These are phyloP conservation scores for Teratosphaeria viscida DNA, from an alignment of 2,329 filamentous ascomycete species.

Conservation along the genomic window DNA sequence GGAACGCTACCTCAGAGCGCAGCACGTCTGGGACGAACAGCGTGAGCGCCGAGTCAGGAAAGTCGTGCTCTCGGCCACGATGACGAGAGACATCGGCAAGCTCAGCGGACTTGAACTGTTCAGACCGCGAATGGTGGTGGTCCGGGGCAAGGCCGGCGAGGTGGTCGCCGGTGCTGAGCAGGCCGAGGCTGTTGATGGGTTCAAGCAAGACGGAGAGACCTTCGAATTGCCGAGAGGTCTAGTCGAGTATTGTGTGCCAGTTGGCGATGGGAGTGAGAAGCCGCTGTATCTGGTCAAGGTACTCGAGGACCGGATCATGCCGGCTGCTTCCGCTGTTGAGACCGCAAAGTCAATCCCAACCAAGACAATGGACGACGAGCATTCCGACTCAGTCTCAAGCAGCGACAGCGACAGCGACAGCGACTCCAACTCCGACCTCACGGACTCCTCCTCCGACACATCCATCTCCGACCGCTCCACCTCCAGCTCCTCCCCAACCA, in stretches of 20 bases:
- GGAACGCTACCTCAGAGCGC: slow-evolving; percentile 14
- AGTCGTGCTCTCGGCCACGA: slow-evolving; percentile 80
- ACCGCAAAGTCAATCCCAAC: neutral
- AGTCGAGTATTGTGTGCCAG: slow-evolving; percentile 38
- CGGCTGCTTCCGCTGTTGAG: neutral
- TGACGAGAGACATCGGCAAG: slow-evolving; percentile 77
- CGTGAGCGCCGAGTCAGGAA: slow-evolving; percentile 52
- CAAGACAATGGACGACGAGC: slow-evolving; percentile 21
- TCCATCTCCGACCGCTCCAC: slow-evolving; percentile 1
- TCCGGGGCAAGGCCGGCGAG: slow-evolving; percentile 45
- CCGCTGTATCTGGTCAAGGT: slow-evolving; percentile 78
- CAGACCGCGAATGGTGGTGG: slow-evolving; percentile 64
- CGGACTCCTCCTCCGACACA: slow-evolving; percentile 1
- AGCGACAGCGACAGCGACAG: slow-evolving; percentile 2
- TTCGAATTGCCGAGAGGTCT: slow-evolving; percentile 48
- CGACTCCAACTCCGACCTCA: slow-evolving; percentile 4
- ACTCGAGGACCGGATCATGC: slow-evolving; percentile 45
- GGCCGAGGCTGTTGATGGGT: slow-evolving; percentile 7
- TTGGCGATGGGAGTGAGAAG: slow-evolving; percentile 43
- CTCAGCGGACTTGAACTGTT: slow-evolving; percentile 62
- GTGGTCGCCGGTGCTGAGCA: slow-evolving; percentile 20
- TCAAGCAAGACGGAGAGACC: slow-evolving; percentile 22
- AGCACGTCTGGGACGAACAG: slow-evolving; percentile 27
- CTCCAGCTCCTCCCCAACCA: neutral
- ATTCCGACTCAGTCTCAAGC: slow-evolving; percentile 4